These are phyloP conservation scores for Exidia glandulosa DNA, from an alignment of 768 basidiomycete species.

Conservation along the genomic window DNA sequence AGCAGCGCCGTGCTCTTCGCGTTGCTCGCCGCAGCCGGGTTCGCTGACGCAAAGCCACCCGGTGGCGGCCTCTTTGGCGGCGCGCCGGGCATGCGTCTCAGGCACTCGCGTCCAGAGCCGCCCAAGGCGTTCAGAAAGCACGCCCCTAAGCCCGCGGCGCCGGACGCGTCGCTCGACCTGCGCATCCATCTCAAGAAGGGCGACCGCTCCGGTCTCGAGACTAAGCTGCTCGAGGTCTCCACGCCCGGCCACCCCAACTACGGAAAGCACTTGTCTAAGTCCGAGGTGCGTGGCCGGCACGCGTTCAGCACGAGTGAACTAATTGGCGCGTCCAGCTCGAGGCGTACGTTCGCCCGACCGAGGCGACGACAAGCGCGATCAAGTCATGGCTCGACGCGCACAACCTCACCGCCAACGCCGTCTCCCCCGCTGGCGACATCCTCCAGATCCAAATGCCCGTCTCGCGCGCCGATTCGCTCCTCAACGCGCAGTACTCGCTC, in stretches of 20 bases:
- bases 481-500: conserved; percentile 39
- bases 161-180: background rate
- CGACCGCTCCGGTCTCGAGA: background rate
- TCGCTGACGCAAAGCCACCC: too few species aligned
- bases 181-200: background rate
- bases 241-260: background rate
- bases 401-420: background rate
- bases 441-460: background rate
- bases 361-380: background rate
- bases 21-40: too few species aligned
- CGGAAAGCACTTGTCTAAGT: background rate
- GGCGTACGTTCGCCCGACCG: background rate
- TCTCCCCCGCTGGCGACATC: background rate
- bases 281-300: background rate
- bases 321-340: background rate
- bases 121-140: background rate
- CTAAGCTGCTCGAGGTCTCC: background rate
- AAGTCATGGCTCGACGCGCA: background rate
- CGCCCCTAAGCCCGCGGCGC: background rate
- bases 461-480: background rate
- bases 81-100: background rate
- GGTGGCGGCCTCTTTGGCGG: background rate
- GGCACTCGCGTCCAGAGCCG: background rate
- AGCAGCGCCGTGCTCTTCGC: too few species aligned
- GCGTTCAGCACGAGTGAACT: background rate